phyloP scores from a whole-genome alignment of 139 green algal species.

The Parachlorella kessleri region DNA sequence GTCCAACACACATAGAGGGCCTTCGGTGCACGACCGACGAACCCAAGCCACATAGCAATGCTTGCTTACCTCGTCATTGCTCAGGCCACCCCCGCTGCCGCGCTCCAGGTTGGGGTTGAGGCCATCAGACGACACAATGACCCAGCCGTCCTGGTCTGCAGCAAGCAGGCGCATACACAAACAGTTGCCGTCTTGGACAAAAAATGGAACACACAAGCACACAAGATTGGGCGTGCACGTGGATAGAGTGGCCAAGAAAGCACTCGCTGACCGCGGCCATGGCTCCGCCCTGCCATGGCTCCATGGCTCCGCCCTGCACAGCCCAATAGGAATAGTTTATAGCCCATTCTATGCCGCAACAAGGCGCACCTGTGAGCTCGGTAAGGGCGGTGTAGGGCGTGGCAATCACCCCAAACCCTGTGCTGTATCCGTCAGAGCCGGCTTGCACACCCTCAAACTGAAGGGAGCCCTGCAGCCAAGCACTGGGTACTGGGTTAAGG shows the following conservation, averaged over 20 bases:
- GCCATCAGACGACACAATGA: slow-evolving; percentile 86
- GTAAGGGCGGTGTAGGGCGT: slow-evolving; percentile 65
- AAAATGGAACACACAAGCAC: too few species aligned
- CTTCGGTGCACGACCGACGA: too few species aligned
- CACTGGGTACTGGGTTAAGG: too few species aligned
- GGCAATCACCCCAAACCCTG: slow-evolving; percentile 85
- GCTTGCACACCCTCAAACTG: slow-evolving; percentile 89
- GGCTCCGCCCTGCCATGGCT: too few species aligned
- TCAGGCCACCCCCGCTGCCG: slow-evolving; percentile 85
- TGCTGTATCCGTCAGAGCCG: slow-evolving; percentile 73
- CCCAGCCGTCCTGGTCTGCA: slow-evolving; percentile 59
- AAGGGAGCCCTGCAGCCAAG: slow-evolving; percentile 46
- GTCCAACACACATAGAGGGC: too few species aligned
- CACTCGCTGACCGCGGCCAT: too few species aligned
- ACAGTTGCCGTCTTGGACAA: too few species aligned
- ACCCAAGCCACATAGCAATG: too few species aligned
- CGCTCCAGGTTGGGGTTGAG: slow-evolving; percentile 86
- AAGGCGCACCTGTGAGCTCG: neutral
- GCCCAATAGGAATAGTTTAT: neutral
- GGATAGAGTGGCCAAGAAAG: too few species aligned
- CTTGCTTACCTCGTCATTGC: slow-evolving; percentile 63
- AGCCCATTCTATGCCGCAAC: neutral
- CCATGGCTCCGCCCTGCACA: too few species aligned
- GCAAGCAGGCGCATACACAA: too few species aligned
- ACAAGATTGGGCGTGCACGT: too few species aligned